Conservation (phyloP, 176 grass and related monocot species). For the maize (Zea mays) region DNA sequence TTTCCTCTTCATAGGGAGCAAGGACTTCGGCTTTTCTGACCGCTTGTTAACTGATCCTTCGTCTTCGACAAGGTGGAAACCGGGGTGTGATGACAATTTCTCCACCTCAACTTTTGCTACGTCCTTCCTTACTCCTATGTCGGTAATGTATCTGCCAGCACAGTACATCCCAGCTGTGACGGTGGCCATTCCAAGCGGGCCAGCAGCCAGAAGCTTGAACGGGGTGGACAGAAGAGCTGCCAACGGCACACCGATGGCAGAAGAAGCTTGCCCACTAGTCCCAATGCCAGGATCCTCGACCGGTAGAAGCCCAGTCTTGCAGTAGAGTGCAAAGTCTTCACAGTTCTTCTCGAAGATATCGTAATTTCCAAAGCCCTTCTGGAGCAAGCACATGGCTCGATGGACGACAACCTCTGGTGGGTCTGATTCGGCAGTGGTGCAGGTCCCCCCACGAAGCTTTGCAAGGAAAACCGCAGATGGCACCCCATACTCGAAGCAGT, state of each 20-base stretch:
- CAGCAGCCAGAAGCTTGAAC: constrained; percentile 76
- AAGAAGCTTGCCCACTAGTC: constrained; percentile 79
- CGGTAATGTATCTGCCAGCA: constrained; percentile 85
- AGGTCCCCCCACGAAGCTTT: constrained; percentile 85
- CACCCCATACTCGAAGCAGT: constrained; percentile 82
- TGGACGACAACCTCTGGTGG: constrained; percentile 59
- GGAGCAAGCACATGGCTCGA: constrained; percentile 86
- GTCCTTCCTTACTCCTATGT: constrained; percentile 92
- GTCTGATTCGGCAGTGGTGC: constrained; percentile 83
- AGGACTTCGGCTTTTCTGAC: constrained; percentile 16
- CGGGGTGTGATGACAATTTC: constrained; percentile 52
- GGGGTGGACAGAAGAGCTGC: constrained; percentile 82
- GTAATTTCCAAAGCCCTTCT: constrained; percentile 87
- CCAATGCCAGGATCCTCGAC: constrained; percentile 67
- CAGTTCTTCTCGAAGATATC: constrained; percentile 98
- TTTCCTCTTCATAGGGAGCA: constrained; percentile 64
- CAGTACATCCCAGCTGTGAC: constrained; percentile 97
- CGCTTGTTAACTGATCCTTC: constrained; percentile 34
- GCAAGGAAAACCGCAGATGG: constrained; percentile 75
- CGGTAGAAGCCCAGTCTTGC: constrained; percentile 85
- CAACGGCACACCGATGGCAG: constrained; percentile 72
- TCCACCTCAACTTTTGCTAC: constrained; percentile 74
- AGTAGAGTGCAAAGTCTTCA: constrained; percentile 96
- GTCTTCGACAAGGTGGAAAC: constrained; percentile 39
- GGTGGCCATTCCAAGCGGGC: constrained; percentile 88